A percentile compares a stretch with the other conserved stretches of the same genome.
Evolutionary conservation across 108 stramenopile genomes (phyloP).

Genomic region (Nitzschia palea): DNA sequence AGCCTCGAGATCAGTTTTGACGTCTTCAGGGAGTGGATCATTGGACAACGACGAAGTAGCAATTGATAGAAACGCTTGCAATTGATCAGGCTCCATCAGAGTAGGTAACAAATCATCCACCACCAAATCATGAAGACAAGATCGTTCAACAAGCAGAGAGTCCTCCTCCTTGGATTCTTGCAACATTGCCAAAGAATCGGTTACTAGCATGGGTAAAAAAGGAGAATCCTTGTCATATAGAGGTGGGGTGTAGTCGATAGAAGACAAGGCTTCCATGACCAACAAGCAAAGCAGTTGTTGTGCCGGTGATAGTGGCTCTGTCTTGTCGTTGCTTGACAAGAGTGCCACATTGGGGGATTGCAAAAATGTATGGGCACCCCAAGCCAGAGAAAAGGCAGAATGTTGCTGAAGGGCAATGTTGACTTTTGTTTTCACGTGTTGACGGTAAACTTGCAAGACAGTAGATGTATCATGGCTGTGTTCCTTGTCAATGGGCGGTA

Average conservation of each 20-base stretch:
- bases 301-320: neutral
- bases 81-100: conserved; percentile 30
- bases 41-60: neutral
- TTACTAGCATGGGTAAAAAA: conserved; percentile 44
- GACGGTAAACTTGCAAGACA: conserved; percentile 6
- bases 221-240: conserved; percentile 29
- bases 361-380: conserved; percentile 25
- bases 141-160: conserved; percentile 8
- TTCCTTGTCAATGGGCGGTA: conserved; percentile 2
- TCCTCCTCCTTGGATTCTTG: conserved; percentile 21
- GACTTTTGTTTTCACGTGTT: conserved; percentile 6
- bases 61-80: conserved; percentile 8
- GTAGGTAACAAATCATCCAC: conserved; percentile 37
- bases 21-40: conserved; percentile 19
- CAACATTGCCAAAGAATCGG: conserved; percentile 26
- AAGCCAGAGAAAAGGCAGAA: conserved; percentile 25
- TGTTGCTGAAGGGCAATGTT: neutral
- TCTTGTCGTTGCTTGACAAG: conserved; percentile 1
- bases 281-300: conserved; percentile 38
- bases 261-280: conserved; percentile 39
- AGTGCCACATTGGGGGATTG: neutral
- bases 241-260: neutral
- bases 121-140: conserved; percentile 32
- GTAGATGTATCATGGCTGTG: neutral
- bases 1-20: conserved; percentile 21